Percentiles rank a stretch among this genome's conserved stretches.
Evolutionary conservation across 176 grass and related monocot genomes (phyloP).

Genomic region (Raddia guianensis): DNA sequence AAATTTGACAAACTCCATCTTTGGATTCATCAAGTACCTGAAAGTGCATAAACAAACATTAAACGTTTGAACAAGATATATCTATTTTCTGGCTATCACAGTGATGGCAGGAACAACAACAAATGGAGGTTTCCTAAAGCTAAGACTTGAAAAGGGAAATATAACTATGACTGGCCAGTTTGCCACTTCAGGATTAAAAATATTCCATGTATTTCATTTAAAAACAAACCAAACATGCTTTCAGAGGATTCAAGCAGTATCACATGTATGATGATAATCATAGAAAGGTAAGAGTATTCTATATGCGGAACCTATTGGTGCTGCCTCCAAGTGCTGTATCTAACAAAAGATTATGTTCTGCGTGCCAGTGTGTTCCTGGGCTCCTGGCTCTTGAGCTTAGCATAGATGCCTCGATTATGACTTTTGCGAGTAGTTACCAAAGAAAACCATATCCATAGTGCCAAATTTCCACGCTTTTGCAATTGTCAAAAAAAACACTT

Average conservation of each 20-base stretch:
- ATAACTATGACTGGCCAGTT: not conserved
- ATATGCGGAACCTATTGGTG: not conserved
- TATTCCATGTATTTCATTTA: not conserved
- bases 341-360: too few species aligned
- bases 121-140: not conserved
- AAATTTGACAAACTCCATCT: slow-evolving; percentile 68
- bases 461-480: not conserved
- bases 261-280: not conserved
- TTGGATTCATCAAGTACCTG: slow-evolving; percentile 75
- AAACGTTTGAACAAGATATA: not conserved
- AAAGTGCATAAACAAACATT: not conserved
- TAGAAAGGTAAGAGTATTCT: not conserved
- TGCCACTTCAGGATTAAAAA: not conserved
- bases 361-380: too few species aligned
- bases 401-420: not conserved
- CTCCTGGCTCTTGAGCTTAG: too few species aligned
- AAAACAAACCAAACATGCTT: not conserved
- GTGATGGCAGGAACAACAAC: not conserved
- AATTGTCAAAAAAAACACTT: not conserved
- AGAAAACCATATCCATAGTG: not conserved
- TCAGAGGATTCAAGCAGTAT: not conserved
- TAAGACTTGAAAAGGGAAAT: not conserved
- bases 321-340: too few species aligned
- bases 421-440: not conserved
- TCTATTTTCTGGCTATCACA: not conserved